Evolutionary conservation across 495 filamentous ascomycete genomes (phyloP).

Genomic region (Penicillium waksmanii): DNA sequence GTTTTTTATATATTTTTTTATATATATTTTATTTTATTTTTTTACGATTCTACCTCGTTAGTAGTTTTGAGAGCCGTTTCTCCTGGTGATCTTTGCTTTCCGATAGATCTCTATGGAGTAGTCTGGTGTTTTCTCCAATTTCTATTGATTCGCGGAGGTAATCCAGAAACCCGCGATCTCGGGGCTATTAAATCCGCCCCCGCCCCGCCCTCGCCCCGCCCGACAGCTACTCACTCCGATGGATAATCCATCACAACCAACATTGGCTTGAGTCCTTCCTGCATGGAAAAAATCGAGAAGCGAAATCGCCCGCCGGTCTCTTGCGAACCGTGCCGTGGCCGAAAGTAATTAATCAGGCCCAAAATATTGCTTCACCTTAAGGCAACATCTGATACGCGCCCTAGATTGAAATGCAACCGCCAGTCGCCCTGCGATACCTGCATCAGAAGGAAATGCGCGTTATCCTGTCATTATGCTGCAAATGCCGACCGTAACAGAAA

Average conservation of each 20-base stretch:
- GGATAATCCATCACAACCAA: too few relatives aligned
- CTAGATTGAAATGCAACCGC: slow-evolving; percentile 50
- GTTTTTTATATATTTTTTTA: too few relatives aligned
- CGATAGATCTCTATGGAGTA: too few relatives aligned
- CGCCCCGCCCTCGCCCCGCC: not conserved
- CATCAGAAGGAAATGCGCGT: slow-evolving; percentile 43
- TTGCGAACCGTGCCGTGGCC: slow-evolving; percentile 43
- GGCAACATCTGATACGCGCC: not conserved
- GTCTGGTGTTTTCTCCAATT: too few relatives aligned
- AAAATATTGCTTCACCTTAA: not conserved
- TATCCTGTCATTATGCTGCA: slow-evolving; percentile 49
- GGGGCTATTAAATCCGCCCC: not conserved
- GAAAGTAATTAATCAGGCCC: slow-evolving; percentile 30
- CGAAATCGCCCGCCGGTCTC: slow-evolving; percentile 45
- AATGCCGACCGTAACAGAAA: slow-evolving; percentile 42
- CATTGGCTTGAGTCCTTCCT: too few relatives aligned
- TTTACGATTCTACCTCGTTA: too few relatives aligned
- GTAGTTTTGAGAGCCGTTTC: too few relatives aligned
- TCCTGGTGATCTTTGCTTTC: too few relatives aligned
- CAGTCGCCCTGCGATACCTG: slow-evolving; percentile 49
- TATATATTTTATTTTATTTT: too few relatives aligned
- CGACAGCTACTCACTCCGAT: not conserved
- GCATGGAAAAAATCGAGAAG: slow-evolving; percentile 20
- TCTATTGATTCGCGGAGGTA: not conserved
- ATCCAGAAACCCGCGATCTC: not conserved